A percentile compares a stretch with the other conserved stretches of the same genome.
Conservation (phyloP, 192 early-diverging fungal genomes). For the Entomortierella chlamydospora region DNA sequence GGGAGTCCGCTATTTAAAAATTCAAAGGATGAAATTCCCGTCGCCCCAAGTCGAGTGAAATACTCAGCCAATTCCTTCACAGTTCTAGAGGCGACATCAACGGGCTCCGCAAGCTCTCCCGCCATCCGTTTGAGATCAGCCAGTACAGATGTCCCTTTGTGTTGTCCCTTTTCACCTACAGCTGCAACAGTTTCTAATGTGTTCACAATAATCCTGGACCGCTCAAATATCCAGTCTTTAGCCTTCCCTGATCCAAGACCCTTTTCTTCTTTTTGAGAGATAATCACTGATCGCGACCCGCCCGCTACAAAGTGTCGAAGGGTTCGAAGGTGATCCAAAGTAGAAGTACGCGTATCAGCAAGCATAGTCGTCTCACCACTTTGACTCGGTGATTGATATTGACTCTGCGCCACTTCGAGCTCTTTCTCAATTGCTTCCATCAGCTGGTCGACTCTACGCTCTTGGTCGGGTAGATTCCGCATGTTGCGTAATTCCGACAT, state of each 20-base stretch:
- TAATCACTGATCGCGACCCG: slow-evolving; percentile 18
- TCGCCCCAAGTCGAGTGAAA: slow-evolving; percentile 23
- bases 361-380: not conserved
- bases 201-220: slow-evolving; percentile 24
- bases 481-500: slow-evolving; percentile 29
- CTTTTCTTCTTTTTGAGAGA: slow-evolving; percentile 47
- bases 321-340: slow-evolving; percentile 19
- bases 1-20: slow-evolving; percentile 82
- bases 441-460: slow-evolving; percentile 18
- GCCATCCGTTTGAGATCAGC: slow-evolving; percentile 23
- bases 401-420: slow-evolving; percentile 7
- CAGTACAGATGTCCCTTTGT: slow-evolving; percentile 18
- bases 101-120: not conserved
- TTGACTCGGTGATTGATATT: not conserved
- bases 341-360: not conserved
- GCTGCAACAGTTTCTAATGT: slow-evolving; percentile 9
- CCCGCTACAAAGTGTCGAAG: slow-evolving; percentile 18
- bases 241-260: slow-evolving; percentile 57
- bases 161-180: not conserved
- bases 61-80: slow-evolving; percentile 35
- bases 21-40: slow-evolving; percentile 83
- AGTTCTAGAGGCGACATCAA: slow-evolving; percentile 11
- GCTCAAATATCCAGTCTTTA: slow-evolving; percentile 56
- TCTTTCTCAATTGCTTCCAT: slow-evolving; percentile 31
- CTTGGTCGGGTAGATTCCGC: slow-evolving; percentile 2